phyloP scores from a whole-genome alignment of 1,284 basidiomycete genomes.

The Microstroma glucosiphilum region DNA sequence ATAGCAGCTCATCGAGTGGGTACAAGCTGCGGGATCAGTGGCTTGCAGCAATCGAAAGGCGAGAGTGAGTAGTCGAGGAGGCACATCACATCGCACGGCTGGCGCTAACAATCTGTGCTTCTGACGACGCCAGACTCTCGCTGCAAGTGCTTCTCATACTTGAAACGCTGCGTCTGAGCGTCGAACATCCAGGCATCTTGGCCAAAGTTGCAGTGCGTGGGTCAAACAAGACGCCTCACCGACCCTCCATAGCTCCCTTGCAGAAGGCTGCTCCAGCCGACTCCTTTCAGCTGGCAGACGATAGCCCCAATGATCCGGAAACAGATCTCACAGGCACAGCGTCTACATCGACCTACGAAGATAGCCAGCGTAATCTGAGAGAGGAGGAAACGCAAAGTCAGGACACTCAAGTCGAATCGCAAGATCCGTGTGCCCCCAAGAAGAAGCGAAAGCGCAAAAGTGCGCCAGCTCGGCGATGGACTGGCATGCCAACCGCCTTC shows the following conservation, averaged over 20 bases:
- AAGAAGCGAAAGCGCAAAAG: conserved; percentile 12
- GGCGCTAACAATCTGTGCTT: background rate
- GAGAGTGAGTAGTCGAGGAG: conserved; percentile 1
- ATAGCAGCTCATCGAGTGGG: background rate
- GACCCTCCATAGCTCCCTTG: background rate
- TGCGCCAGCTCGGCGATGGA: conserved; percentile 10
- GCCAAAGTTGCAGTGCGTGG: background rate
- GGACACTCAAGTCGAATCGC: background rate
- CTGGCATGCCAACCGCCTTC: background rate
- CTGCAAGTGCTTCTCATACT: conserved; percentile 13
- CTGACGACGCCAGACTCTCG: conserved; percentile 7
- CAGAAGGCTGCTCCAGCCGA: background rate
- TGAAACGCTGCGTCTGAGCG: conserved; percentile 2
- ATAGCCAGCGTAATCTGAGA: too few relatives aligned
- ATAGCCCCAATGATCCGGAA: background rate
- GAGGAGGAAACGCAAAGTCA: too few relatives aligned
- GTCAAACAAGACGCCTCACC: background rate
- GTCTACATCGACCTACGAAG: background rate
- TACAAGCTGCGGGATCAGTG: background rate
- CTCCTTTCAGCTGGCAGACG: background rate
- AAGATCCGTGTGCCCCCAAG: background rate
- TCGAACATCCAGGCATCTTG: conserved; percentile 1
- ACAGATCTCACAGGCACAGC: background rate
- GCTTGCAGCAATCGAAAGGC: conserved; percentile 1
- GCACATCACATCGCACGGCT: background rate